Evolutionary conservation across 495 filamentous ascomycete genomes (phyloP).

Genomic region (Aspergillus nanangensis): DNA sequence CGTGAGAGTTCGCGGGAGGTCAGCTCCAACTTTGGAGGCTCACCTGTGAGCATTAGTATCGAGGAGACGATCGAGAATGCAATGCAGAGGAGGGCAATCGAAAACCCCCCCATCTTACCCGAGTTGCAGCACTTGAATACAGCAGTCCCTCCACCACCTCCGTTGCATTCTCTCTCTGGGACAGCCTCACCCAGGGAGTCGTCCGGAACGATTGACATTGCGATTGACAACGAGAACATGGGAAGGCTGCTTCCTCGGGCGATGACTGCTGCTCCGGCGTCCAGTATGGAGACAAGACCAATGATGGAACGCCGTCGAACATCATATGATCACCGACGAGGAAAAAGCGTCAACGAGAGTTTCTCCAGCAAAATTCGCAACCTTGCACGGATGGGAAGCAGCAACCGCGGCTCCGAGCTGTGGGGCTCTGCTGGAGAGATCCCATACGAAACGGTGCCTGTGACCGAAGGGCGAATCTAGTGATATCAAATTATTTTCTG

Average conservation of each 20-base stretch:
- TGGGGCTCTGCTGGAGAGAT: constrained; percentile 18
- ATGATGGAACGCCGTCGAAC: constrained; percentile 24
- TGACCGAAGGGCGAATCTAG: constrained; percentile 21
- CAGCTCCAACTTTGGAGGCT: constrained; percentile 25
- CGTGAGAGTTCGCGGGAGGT: constrained; percentile 33
- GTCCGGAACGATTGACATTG: constrained; percentile 64
- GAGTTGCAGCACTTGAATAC: constrained; percentile 83
- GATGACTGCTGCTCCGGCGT: constrained; percentile 36
- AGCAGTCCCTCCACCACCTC: constrained; percentile 55
- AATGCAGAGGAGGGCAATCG: constrained; percentile 32
- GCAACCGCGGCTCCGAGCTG: constrained; percentile 48
- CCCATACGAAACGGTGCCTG: constrained; percentile 29
- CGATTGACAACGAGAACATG: constrained; percentile 55
- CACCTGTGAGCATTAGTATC: constrained; percentile 51
- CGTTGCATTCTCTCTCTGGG: constrained; percentile 15
- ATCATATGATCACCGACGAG: constrained; percentile 59
- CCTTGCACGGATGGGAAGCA: constrained; percentile 66
- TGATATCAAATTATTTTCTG: not conserved
- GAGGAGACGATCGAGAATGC: constrained; percentile 55
- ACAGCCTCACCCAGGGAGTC: constrained; percentile 38
- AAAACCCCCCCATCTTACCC: constrained; percentile 61
- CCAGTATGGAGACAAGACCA: constrained; percentile 18
- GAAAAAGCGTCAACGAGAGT: constrained; percentile 63
- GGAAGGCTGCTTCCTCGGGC: constrained; percentile 34
- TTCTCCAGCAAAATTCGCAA: constrained; percentile 60